These are phyloP conservation scores for Coffea humblotiana DNA, from an alignment of 305 asterid genomes.

Conservation along the genomic window DNA sequence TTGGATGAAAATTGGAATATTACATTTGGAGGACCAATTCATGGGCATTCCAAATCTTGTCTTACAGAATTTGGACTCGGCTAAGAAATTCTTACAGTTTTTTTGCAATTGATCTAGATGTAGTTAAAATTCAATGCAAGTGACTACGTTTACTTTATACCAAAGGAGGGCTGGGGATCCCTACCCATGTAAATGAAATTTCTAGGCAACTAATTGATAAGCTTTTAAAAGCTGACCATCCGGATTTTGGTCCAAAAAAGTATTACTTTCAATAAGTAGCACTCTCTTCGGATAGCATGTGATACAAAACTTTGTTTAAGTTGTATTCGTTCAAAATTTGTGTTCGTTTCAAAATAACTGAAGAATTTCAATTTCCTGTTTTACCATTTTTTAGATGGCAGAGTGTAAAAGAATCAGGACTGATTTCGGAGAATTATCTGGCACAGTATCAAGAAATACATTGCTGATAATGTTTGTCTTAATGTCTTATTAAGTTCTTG, in stretches of 20 bases:
- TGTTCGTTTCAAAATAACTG: too few relatives aligned
- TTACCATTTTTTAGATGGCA: too few relatives aligned
- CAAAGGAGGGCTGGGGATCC: not conserved
- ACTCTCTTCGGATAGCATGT: not conserved
- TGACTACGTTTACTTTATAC: not conserved
- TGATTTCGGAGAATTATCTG: not conserved
- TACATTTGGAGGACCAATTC: too few relatives aligned
- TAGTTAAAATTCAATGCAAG: not conserved
- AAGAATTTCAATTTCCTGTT: too few relatives aligned
- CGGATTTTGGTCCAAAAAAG: not conserved
- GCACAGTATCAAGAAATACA: not conserved
- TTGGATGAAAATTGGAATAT: not conserved
- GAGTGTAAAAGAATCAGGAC: too few relatives aligned
- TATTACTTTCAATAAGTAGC: not conserved
- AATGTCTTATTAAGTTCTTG: too few relatives aligned
- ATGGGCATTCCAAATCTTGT: too few relatives aligned
- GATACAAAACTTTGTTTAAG: not conserved
- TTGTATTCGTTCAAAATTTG: too few relatives aligned
- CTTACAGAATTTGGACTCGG: too few relatives aligned
- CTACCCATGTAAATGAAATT: not conserved
- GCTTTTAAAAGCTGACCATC: not conserved
- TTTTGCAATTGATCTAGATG: not conserved
- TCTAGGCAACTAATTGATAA: not conserved
- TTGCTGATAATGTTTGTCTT: not conserved
- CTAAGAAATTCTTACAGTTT: not conserved